Evolutionary conservation across 352 stramenopile genomes (phyloP).

Genomic region (Phytophthora hibernalis): DNA sequence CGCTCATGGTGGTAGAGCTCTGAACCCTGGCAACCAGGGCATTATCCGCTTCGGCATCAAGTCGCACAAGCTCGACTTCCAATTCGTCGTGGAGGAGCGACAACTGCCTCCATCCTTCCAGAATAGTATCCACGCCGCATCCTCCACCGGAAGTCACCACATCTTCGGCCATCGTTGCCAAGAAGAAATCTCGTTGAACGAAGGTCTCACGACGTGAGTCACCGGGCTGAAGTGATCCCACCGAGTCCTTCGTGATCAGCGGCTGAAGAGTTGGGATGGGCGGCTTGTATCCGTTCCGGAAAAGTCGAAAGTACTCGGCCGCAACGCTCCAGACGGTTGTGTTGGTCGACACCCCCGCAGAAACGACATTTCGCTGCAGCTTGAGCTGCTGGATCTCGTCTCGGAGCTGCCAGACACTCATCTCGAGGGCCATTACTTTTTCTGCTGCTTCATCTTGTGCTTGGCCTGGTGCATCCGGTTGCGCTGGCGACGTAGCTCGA

Average conservation of each 20-base stretch:
- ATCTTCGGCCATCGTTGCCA: conserved; percentile 17
- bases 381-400: conserved; percentile 17
- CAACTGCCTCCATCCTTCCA: conserved; percentile 12
- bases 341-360: conserved; percentile 2
- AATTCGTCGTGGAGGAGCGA: conserved; percentile 13
- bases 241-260: neutral
- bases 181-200: conserved; percentile 16
- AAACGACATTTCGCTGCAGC: conserved; percentile 14
- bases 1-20: conserved; percentile 14
- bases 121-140: conserved; percentile 11
- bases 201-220: conserved; percentile 11
- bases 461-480: conserved; percentile 20
- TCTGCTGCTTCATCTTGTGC: conserved; percentile 25
- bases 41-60: conserved; percentile 5
- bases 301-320: conserved; percentile 24
- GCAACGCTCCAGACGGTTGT: conserved; percentile 17
- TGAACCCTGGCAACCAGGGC: conserved; percentile 6
- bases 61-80: conserved; percentile 15
- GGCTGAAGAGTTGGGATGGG: conserved; percentile 2
- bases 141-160: conserved; percentile 1
- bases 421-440: conserved; percentile 14
- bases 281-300: conserved; percentile 15
- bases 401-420: conserved; percentile 8
- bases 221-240: neutral
- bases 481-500: conserved; percentile 13